A percentile compares a stretch with the other conserved stretches of the same genome.
phyloP scores from a whole-genome alignment of 106 monocot species.

The Posidonia australis region DNA sequence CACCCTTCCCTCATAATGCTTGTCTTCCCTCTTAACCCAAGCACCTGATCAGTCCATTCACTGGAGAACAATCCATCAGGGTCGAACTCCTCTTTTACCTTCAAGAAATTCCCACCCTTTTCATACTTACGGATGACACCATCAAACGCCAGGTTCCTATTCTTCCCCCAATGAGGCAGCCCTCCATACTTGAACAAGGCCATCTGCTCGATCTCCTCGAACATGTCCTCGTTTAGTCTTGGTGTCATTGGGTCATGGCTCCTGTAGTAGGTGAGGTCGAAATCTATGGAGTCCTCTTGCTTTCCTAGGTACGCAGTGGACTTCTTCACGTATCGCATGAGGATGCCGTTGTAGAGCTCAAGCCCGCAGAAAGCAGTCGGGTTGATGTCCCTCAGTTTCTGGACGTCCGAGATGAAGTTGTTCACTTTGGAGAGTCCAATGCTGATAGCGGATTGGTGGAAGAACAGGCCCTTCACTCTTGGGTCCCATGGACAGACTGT shows the following conservation, averaged over 20 bases:
- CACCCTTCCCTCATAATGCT: slow-evolving; percentile 36
- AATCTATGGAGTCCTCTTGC: slow-evolving; percentile 4
- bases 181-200: slow-evolving; percentile 57
- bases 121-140: slow-evolving; percentile 35
- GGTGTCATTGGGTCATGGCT: slow-evolving; percentile 3
- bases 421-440: slow-evolving; percentile 1
- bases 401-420: slow-evolving; percentile 15
- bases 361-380: slow-evolving; percentile 11
- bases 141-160: slow-evolving; percentile 45
- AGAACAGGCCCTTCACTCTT: slow-evolving; percentile 9
- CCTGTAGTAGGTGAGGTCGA: slow-evolving; percentile 25
- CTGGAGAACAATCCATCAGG: slow-evolving; percentile 45
- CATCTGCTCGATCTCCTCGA: slow-evolving; percentile 84
- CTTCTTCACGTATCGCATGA: slow-evolving; percentile 13
- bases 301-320: slow-evolving; percentile 19
- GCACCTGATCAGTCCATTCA: slow-evolving; percentile 64
- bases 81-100: slow-evolving; percentile 40
- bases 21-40: slow-evolving; percentile 37
- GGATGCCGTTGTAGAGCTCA: slow-evolving; percentile 14
- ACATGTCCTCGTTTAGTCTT: slow-evolving; percentile 15
- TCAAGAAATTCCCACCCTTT: slow-evolving; percentile 17
- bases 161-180: slow-evolving; percentile 76
- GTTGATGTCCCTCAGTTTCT: slow-evolving; percentile 8
- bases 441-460: slow-evolving; percentile 20
- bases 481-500: slow-evolving; percentile 15